These are phyloP conservation scores for Globisporangium uncinulatum DNA, from an alignment of 352 stramenopile species.

Conservation along the genomic window DNA sequence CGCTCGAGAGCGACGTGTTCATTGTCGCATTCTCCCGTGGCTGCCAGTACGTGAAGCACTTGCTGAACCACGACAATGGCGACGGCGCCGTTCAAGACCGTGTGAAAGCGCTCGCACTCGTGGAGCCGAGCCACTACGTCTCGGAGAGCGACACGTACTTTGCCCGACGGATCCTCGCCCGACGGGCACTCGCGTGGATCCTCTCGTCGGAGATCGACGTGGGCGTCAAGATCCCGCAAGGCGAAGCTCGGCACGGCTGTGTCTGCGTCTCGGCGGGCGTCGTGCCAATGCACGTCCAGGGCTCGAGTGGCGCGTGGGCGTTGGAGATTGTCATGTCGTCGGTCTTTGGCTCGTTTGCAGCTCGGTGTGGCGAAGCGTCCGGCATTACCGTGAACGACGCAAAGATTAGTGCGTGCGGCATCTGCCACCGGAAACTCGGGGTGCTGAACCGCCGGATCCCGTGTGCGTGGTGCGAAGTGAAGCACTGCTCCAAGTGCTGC, in stretches of 20 bases:
- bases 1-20: conserved; percentile 61
- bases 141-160: conserved; percentile 74
- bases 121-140: conserved; percentile 82
- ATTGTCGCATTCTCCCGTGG: conserved; percentile 75
- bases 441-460: conserved; percentile 74
- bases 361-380: conserved; percentile 53
- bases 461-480: conserved; percentile 83
- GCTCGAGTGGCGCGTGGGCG: conserved; percentile 70
- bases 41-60: conserved; percentile 72
- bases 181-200: conserved; percentile 69
- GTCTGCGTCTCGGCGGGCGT: conserved; percentile 73
- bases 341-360: conserved; percentile 78
- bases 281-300: conserved; percentile 58
- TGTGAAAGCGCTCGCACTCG: conserved; percentile 70
- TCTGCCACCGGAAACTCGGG: conserved; percentile 77
- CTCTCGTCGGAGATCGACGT: conserved; percentile 70
- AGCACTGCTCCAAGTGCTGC: conserved; percentile 81
- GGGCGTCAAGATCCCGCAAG: conserved; percentile 65
- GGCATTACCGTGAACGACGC: conserved; percentile 72
- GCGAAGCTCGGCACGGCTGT: conserved; percentile 65
- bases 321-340: conserved; percentile 82
- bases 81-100: conserved; percentile 76
- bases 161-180: conserved; percentile 55
- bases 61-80: conserved; percentile 76
- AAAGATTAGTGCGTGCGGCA: conserved; percentile 66